A percentile compares a stretch with the other conserved stretches of the same genome.
These are phyloP conservation scores for Linderniella brevidens DNA, from an alignment of 257 asterid species.

Conservation along the genomic window DNA sequence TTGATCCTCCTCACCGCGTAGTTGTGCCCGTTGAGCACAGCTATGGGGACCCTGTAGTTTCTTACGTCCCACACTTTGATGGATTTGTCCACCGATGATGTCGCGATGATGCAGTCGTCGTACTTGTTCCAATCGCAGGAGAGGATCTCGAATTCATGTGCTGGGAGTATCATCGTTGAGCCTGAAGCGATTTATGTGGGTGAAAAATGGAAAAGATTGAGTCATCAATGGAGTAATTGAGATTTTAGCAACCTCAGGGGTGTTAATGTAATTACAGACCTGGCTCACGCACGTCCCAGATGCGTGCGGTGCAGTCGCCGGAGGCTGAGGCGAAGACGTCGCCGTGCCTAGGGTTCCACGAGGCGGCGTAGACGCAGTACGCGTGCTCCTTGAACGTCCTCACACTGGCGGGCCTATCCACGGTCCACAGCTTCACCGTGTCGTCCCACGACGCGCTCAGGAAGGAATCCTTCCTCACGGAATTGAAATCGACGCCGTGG, in stretches of 20 bases:
- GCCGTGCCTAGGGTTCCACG: constrained; percentile 95
- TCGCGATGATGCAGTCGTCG: constrained; percentile 83
- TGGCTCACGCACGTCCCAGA: constrained; percentile 98
- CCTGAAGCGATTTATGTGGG: constrained; percentile 24
- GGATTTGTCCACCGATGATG: constrained; percentile 82
- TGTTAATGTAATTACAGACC: constrained; percentile 22
- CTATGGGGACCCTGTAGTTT: constrained; percentile 65
- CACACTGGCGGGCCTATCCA: constrained; percentile 76
- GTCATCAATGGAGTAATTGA: background rate
- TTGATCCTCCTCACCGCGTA: constrained; percentile 92
- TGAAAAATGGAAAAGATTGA: background rate
- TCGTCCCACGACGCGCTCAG: constrained; percentile 93
- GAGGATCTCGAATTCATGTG: constrained; percentile 81
- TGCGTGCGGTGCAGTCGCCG: constrained; percentile 86
- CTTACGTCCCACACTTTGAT: constrained; percentile 95
- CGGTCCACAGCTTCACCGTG: constrained; percentile 83
- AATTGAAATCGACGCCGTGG: constrained; percentile 76
- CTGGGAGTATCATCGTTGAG: constrained; percentile 94
- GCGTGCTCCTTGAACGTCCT: constrained; percentile 96
- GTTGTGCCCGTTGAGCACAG: constrained; percentile 84
- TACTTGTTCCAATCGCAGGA: constrained; percentile 96
- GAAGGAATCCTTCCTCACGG: constrained; percentile 79
- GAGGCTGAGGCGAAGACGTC: constrained; percentile 91
- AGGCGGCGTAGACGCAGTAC: constrained; percentile 74
- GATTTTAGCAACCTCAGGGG: background rate